Evolutionary conservation across 2,329 filamentous ascomycete genomes (phyloP).

Genomic region (Dryadomyces sulphureus): DNA sequence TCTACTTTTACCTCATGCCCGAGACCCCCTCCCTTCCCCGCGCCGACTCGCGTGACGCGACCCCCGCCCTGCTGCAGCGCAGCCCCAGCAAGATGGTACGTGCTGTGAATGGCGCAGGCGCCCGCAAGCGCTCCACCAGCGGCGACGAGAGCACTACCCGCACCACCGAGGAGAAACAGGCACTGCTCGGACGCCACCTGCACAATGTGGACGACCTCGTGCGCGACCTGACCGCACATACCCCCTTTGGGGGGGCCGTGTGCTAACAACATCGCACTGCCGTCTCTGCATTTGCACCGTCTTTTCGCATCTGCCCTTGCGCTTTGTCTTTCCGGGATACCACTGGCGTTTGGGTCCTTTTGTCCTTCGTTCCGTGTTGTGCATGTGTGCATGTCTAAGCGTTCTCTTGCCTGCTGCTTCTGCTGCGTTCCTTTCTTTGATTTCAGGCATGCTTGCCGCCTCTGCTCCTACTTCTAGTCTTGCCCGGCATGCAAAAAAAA

Average conservation of each 20-base stretch:
- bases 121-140: slow-evolving; percentile 2
- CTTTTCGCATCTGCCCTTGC: background rate
- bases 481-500: no score
- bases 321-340: background rate
- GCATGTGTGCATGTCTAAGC: background rate
- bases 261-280: no score
- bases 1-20: slow-evolving; percentile 98
- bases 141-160: slow-evolving; percentile 29
- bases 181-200: slow-evolving; percentile 60
- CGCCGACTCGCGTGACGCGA: slow-evolving; percentile 20
- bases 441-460: background rate
- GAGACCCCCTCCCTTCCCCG: slow-evolving; percentile 51
- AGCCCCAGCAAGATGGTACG: slow-evolving; percentile 54
- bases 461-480: background rate
- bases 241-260: slow-evolving; percentile 53
- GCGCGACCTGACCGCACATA: slow-evolving; percentile 65
- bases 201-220: slow-evolving; percentile 76
- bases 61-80: slow-evolving; percentile 42
- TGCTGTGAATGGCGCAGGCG: slow-evolving; percentile 27
- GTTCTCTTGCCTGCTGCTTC: background rate
- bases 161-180: slow-evolving; percentile 69
- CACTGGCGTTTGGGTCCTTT: background rate
- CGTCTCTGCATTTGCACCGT: background rate
- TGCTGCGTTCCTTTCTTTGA: background rate
- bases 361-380: no score